Evolutionary conservation across 805 yeast species (phyloP).

Genomic region (Lipomyces sp.): DNA sequence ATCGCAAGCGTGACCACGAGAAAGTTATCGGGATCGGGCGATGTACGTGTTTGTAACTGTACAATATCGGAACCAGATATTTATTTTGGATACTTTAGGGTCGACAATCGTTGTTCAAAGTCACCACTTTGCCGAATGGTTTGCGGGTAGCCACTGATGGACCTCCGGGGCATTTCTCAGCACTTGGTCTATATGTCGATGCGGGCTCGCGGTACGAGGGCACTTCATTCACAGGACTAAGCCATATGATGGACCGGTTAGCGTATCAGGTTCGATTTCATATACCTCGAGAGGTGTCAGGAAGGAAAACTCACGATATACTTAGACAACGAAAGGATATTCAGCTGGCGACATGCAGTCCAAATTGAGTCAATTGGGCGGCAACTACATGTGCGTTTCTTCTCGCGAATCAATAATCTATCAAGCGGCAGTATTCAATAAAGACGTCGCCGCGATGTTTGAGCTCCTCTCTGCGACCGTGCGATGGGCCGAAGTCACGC

Average conservation of each 20-base stretch:
- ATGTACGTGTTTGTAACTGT: not conserved
- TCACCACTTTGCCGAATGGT: constrained; percentile 69
- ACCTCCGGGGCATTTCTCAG: constrained; percentile 88
- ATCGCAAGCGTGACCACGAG: not conserved
- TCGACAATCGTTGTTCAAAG: constrained; percentile 20
- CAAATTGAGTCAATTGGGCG: constrained; percentile 79
- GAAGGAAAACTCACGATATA: not conserved
- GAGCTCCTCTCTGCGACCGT: constrained; percentile 78
- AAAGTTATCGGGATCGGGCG: not conserved
- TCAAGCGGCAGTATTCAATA: constrained; percentile 92
- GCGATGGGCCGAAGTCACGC: constrained; percentile 66
- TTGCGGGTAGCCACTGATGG: constrained; percentile 81
- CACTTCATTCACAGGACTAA: constrained; percentile 64
- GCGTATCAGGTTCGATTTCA: constrained; percentile 56
- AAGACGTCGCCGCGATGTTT: constrained; percentile 80
- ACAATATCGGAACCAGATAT: not conserved
- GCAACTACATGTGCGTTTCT: constrained; percentile 90
- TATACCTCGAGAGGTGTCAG: not conserved
- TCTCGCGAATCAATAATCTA: constrained; percentile 90
- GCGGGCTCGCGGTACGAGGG: constrained; percentile 90
- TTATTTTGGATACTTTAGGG: not conserved
- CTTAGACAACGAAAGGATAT: constrained; percentile 43
- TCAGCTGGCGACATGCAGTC: constrained; percentile 74
- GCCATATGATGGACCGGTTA: constrained; percentile 83
- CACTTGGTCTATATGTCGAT: constrained; percentile 84